Evolutionary conservation across 495 filamentous ascomycete species (phyloP), one percentile per base, ranked within the genome.

Genomic region (Rhypophila decipiens): DNA sequence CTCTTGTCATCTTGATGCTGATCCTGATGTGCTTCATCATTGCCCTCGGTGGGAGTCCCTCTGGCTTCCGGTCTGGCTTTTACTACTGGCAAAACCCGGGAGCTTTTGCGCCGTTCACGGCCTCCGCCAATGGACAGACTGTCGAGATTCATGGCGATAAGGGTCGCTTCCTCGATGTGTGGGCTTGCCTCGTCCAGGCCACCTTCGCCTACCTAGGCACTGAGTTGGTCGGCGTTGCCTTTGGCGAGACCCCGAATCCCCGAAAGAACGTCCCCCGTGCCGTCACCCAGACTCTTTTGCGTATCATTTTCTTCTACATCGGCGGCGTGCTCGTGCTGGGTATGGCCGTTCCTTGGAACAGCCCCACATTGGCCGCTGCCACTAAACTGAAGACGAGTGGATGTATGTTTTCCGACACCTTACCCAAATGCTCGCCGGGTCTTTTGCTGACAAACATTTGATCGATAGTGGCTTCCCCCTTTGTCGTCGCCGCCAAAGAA

Each of bases 171-270:
- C 70, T 87, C 31, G 85, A 75, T 7, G 82, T 91, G 65, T 94
- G 87, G 86, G 77, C 82, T 5, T 82, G 82, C 13, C 74, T 93
- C 54, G 81, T 89, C 44, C 83, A 79, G 23, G 86, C 88, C 5
- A 86, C 83, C 4, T 94, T 94, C 51, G 86, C 87, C 24, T 93
- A 87, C 58, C 75, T 88, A 24, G 87, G 89, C 40, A 93, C 88
- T 2, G 90, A 96, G 67, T 71, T 93, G 34, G 83, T 96, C 44
- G 89, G 79, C 24, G 75, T 91, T 21, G 85, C 87, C 2, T 87
- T 86, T 2, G 84, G 82, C 51, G 87, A 91, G 71, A 86, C 86
- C 4, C 79, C 86, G 46, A 86, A 91, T 61, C 85, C 85, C 8
- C 80, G 83, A 60, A 82, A 80, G 65, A 86, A 84, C 37, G 79